phyloP scores from a whole-genome alignment of 2,329 filamentous ascomycete species.

The Hortaea werneckii region DNA sequence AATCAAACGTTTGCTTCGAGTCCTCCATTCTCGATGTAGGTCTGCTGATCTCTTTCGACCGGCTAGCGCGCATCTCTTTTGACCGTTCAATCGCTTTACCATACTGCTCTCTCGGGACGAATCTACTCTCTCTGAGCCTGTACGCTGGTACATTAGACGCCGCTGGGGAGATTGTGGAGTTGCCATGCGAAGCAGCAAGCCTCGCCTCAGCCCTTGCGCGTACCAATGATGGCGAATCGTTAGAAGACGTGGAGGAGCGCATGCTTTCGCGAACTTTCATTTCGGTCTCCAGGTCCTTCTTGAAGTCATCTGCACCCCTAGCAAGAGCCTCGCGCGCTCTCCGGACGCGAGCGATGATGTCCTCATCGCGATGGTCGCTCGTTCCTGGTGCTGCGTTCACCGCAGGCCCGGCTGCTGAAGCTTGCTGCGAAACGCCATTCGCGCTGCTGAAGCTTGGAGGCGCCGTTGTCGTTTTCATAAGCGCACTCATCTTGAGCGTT shows the following conservation, averaged over 20 bases:
- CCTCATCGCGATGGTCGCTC: slow-evolving; percentile 20
- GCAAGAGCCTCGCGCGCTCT: slow-evolving; percentile 21
- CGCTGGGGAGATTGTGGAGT: background rate
- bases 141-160: slow-evolving; percentile 24
- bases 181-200: slow-evolving; percentile 14
- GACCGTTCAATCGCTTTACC: slow-evolving; percentile 24
- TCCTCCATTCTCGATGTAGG: slow-evolving; percentile 7
- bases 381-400: slow-evolving; percentile 6
- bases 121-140: slow-evolving; percentile 25
- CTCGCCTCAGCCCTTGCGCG: slow-evolving; percentile 23
- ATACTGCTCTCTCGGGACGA: slow-evolving; percentile 27
- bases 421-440: slow-evolving; percentile 2
- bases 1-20: no score
- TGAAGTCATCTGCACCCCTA: slow-evolving; percentile 9
- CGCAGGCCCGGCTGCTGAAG: background rate
- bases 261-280: slow-evolving; percentile 14
- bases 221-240: slow-evolving; percentile 23
- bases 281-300: slow-evolving; percentile 1
- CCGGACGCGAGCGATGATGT: slow-evolving; percentile 24
- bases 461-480: slow-evolving; percentile 3
- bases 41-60: slow-evolving; percentile 13
- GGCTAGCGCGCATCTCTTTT: slow-evolving; percentile 15
- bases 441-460: slow-evolving; percentile 7
- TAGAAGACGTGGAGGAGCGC: slow-evolving; percentile 14
- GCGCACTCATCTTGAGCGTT: background rate